Conservation (phyloP, 2,329 filamentous ascomycete genomes). For the Colletotrichum tamarilloi region DNA sequence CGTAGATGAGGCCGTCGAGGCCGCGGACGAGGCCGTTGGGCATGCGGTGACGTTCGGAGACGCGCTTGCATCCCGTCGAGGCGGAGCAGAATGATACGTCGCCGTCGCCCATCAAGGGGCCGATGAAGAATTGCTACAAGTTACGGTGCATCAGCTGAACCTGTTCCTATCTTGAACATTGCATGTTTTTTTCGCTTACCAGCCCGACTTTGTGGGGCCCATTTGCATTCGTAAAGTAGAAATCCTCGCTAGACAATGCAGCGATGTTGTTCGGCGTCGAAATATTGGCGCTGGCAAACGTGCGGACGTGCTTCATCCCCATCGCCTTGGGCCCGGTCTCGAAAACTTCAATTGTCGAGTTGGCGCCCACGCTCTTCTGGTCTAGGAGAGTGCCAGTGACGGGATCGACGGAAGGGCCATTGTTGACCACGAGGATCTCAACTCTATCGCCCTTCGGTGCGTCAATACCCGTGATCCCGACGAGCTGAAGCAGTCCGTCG, state of each 20-base stretch:
- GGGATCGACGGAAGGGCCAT: slow-evolving; percentile 40
- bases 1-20: slow-evolving; percentile 43
- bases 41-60: slow-evolving; percentile 38
- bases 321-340: slow-evolving; percentile 33
- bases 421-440: slow-evolving; percentile 41
- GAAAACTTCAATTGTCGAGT: slow-evolving; percentile 64
- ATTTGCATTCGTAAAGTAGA: slow-evolving; percentile 43
- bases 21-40: slow-evolving; percentile 46
- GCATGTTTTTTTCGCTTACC: slow-evolving; percentile 14
- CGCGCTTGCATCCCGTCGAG: slow-evolving; percentile 37
- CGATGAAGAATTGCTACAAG: slow-evolving; percentile 35
- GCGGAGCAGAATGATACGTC: slow-evolving; percentile 44
- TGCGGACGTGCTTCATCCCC: slow-evolving; percentile 40
- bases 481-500: slow-evolving; percentile 44
- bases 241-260: slow-evolving; percentile 34
- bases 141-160: background rate
- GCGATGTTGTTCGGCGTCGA: slow-evolving; percentile 42
- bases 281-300: slow-evolving; percentile 37
- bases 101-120: slow-evolving; percentile 39
- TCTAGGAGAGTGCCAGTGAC: slow-evolving; percentile 57
- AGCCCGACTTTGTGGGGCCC: slow-evolving; percentile 37
- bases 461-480: slow-evolving; percentile 46
- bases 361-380: slow-evolving; percentile 71
- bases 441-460: slow-evolving; percentile 28
- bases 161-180: no score